Evolutionary conservation across 257 asterid species (phyloP).

Genomic region (Plectranthus barbatus): DNA sequence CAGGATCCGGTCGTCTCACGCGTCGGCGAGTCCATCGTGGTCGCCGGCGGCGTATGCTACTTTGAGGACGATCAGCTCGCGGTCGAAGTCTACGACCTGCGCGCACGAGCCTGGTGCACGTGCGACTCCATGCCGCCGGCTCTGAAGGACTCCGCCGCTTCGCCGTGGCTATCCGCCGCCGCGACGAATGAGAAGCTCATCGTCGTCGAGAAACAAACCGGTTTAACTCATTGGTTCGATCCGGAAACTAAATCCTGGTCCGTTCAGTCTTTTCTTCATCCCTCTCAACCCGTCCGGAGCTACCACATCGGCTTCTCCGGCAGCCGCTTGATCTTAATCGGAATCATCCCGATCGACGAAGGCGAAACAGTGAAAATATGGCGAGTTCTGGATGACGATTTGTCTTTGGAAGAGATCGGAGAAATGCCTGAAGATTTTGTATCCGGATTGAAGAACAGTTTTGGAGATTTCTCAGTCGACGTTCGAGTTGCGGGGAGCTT

Average conservation of each 20-base stretch:
- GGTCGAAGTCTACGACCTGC: conserved; percentile 43
- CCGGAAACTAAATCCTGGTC: conserved; percentile 43
- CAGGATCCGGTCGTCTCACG: conserved; percentile 56
- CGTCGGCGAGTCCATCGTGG: conserved; percentile 34
- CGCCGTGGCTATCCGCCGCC: conserved; percentile 54
- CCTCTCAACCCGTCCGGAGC: conserved; percentile 23
- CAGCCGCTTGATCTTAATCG: conserved; percentile 29
- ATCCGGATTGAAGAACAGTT: conserved; percentile 24
- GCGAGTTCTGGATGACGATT: conserved; percentile 23
- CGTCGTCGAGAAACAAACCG: conserved; percentile 46
- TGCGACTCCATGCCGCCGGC: conserved; percentile 54
- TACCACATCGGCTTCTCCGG: conserved; percentile 30
- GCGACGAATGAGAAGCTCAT: conserved; percentile 29
- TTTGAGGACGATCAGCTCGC: conserved; percentile 71
- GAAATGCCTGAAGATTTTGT: conserved; percentile 47
- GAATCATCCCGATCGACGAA: conserved; percentile 16
- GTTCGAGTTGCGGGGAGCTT: conserved; percentile 32
- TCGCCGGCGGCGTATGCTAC: conserved; percentile 73
- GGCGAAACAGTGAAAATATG: conserved; percentile 36
- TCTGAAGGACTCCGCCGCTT: conserved; percentile 38
- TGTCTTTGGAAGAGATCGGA: conserved; percentile 31
- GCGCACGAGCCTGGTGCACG: conserved; percentile 26
- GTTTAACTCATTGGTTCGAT: conserved; percentile 43
- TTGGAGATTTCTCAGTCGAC: conserved; percentile 16
- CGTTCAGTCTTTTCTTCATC: conserved; percentile 17